Conservation (phyloP, 140 eudicot species). For the Senecio squalidus region DNA sequence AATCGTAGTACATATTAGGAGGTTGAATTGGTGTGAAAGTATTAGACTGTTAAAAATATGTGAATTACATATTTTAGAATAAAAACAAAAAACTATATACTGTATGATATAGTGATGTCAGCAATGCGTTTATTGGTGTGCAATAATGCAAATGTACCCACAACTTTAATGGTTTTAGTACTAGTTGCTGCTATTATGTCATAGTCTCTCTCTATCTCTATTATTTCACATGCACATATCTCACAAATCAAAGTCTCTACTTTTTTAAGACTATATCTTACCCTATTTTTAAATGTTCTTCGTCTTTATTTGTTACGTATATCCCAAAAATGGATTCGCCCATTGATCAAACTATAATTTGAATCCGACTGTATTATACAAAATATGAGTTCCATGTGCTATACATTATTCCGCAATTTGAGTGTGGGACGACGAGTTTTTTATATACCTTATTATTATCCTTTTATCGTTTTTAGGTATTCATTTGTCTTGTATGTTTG, state of each 20-base stretch:
- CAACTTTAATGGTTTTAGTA: slow-evolving; percentile 3
- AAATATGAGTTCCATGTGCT: too few species aligned
- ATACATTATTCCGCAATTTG: too few species aligned
- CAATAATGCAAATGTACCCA: slow-evolving; percentile 1
- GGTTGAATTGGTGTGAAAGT: too few species aligned
- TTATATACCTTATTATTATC: too few species aligned
- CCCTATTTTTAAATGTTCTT: background rate
- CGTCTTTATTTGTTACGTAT: background rate
- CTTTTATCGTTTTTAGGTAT: too few species aligned
- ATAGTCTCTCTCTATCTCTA: background rate
- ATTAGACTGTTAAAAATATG: too few species aligned
- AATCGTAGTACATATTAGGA: too few species aligned
- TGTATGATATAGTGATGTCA: background rate
- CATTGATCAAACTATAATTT: too few species aligned
- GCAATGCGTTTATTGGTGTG: background rate
- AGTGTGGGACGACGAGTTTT: too few species aligned
- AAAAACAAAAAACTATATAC: background rate
- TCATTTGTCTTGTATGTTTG: too few species aligned
- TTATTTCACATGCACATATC: slow-evolving; percentile 6
- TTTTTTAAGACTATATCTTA: background rate
- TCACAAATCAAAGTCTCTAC: background rate
- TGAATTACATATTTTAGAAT: too few species aligned
- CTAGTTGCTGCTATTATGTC: background rate
- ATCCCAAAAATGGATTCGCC: background rate
- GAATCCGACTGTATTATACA: too few species aligned